A percentile compares a stretch with the other conserved stretches of the same genome.
These are phyloP conservation scores for Mycena leptocephala DNA, from an alignment of 768 basidiomycete genomes.

Conservation along the genomic window DNA sequence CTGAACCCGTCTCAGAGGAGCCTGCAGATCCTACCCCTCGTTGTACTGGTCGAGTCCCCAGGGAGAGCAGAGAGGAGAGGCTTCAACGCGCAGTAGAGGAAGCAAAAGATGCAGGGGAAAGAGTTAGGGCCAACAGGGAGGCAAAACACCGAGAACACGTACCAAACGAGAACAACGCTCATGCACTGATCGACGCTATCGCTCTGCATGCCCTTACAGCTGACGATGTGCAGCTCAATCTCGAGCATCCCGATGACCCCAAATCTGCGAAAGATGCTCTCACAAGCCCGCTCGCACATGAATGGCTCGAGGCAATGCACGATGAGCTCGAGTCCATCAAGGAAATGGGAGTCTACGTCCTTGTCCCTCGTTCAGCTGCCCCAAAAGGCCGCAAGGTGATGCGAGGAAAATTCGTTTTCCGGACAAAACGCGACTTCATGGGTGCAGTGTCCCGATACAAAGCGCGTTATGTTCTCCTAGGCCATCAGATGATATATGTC, in stretches of 20 bases:
- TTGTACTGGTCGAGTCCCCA: background rate
- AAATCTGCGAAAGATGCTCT: background rate
- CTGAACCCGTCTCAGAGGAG: background rate
- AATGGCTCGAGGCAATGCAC: constrained; percentile 34
- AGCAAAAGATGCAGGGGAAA: background rate
- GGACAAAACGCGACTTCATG: constrained; percentile 47
- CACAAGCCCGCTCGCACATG: background rate
- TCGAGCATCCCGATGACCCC: background rate
- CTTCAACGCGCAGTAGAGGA: background rate
- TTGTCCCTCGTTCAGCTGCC: constrained; percentile 38
- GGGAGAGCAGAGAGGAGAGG: background rate
- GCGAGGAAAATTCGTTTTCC: constrained; percentile 48
- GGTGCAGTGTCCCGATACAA: constrained; percentile 52
- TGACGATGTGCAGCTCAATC: background rate
- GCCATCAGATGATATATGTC: constrained; percentile 58
- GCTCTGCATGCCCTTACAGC: background rate
- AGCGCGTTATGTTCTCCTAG: constrained; percentile 58
- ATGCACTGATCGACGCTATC: background rate
- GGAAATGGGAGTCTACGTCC: constrained; percentile 46
- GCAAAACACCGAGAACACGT: background rate
- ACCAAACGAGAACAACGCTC: background rate
- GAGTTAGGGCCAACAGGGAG: background rate
- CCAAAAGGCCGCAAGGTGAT: constrained; percentile 47
- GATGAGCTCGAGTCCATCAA: constrained; percentile 45
- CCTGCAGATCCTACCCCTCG: background rate